phyloP scores from a whole-genome alignment of 768 basidiomycete genomes.

The Cystofilobasidium bisporidii region DNA sequence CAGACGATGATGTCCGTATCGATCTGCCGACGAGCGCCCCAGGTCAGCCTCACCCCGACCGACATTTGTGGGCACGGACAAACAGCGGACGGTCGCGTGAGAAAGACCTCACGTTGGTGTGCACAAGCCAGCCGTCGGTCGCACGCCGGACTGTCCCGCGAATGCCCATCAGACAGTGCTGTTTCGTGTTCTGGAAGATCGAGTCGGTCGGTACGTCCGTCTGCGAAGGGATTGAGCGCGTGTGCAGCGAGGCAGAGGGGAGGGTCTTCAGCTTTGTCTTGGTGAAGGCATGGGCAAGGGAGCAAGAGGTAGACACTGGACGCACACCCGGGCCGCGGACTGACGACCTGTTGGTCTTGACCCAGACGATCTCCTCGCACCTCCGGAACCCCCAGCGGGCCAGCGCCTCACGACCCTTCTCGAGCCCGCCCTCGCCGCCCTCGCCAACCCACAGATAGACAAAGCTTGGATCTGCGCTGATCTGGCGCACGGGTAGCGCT shows the following conservation, averaged over 20 bases:
- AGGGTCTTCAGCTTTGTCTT: too few species aligned
- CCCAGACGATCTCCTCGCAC: conserved; percentile 98
- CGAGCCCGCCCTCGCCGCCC: conserved; percentile 79
- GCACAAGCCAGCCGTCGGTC: conserved; percentile 92
- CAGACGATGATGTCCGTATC: conserved; percentile 96
- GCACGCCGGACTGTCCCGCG: conserved; percentile 89
- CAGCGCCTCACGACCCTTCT: conserved; percentile 79
- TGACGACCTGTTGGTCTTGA: conserved; percentile 68
- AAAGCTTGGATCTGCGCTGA: conserved; percentile 86
- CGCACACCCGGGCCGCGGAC: conserved; percentile 43
- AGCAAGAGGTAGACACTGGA: too few species aligned
- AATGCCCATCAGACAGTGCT: conserved; percentile 95
- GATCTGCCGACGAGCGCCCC: conserved; percentile 36
- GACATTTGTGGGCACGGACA: too few species aligned
- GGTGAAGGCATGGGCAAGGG: too few species aligned
- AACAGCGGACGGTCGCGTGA: too few species aligned
- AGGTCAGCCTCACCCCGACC: conserved; percentile 24
- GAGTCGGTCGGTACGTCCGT: conserved; percentile 5
- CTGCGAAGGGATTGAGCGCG: too few species aligned
- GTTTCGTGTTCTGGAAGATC: conserved; percentile 55
- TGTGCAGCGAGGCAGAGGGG: too few species aligned
- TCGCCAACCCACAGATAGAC: conserved; percentile 93
- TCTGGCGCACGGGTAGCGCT: conserved; percentile 64
- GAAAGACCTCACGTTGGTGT: conserved; percentile 74
- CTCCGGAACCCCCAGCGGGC: conserved; percentile 78